Conservation (phyloP, 2,329 filamentous ascomycete species). For the Fusarium chlamydosporum region DNA sequence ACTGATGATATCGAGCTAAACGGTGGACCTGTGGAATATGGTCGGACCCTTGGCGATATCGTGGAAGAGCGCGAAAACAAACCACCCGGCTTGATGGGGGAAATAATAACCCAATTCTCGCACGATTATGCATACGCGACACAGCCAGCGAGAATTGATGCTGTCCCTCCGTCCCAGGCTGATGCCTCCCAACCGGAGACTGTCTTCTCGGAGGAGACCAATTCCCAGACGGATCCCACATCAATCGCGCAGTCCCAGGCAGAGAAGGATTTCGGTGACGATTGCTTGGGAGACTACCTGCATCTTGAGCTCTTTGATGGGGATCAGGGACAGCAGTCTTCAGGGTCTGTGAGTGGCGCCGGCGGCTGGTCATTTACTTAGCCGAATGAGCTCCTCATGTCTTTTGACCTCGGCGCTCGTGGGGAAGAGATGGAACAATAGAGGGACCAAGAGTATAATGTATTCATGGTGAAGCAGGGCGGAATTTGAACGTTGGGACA, state of each 20-base stretch:
- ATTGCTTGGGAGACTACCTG: no score
- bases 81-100: background rate
- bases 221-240: background rate
- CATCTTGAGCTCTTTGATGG: no score
- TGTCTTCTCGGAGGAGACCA: background rate
- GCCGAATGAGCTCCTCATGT: background rate
- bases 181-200: background rate
- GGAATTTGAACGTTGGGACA: background rate
- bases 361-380: background rate
- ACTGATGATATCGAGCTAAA: no score
- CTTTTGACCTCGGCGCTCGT: background rate
- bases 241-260: background rate
- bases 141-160: background rate
- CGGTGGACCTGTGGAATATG: no score
- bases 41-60: background rate
- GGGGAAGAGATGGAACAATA: no score
- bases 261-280: background rate
- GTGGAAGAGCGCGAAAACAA: background rate
- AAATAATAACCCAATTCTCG: background rate
- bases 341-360: background rate
- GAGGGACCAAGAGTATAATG: no score
- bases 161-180: background rate
- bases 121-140: background rate
- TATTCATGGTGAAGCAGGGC: background rate
- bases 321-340: background rate